phyloP scores from a whole-genome alignment of 116 monocot species.

The Posidonia oceanica region DNA sequence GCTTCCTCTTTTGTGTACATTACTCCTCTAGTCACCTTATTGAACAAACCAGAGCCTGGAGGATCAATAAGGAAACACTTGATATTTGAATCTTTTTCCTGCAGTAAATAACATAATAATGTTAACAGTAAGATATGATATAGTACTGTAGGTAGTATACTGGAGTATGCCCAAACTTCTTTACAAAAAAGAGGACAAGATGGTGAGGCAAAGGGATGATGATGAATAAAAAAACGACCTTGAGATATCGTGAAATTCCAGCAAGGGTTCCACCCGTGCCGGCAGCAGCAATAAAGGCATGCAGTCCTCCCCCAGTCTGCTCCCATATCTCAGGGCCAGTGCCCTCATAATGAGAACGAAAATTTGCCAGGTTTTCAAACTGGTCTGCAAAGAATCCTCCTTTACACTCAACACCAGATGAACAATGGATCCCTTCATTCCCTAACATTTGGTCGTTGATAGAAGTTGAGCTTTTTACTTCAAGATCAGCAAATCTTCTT shows the following conservation, averaged over 20 bases:
- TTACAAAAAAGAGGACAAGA: neutral
- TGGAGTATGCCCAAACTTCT: too few relatives aligned
- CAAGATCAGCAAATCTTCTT: constrained; percentile 11
- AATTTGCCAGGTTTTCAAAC: constrained; percentile 95
- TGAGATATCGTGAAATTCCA: constrained; percentile 83
- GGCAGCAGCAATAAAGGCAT: constrained; percentile 88
- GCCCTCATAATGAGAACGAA: constrained; percentile 77
- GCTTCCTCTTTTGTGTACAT: constrained; percentile 98
- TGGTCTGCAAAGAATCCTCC: constrained; percentile 97
- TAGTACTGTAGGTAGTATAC: too few relatives aligned
- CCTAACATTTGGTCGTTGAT: constrained; percentile 17
- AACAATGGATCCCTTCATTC: constrained; percentile 2
- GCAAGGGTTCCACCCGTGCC: constrained; percentile 96
- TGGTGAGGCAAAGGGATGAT: neutral
- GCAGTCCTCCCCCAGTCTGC: constrained; percentile 60
- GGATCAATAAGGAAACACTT: constrained; percentile 93
- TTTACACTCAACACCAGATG: constrained; percentile 19
- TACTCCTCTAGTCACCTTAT: constrained; percentile 94
- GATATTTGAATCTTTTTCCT: constrained; percentile 72
- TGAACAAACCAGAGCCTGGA: constrained; percentile 93
- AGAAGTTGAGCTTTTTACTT: constrained; percentile 12
- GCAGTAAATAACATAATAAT: constrained; percentile 5
- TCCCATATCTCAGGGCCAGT: constrained; percentile 98
- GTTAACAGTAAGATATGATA: neutral
- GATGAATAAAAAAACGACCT: constrained; percentile 28